Evolutionary conservation across 768 basidiomycete genomes (phyloP).

Genomic region (Trametes punicea): DNA sequence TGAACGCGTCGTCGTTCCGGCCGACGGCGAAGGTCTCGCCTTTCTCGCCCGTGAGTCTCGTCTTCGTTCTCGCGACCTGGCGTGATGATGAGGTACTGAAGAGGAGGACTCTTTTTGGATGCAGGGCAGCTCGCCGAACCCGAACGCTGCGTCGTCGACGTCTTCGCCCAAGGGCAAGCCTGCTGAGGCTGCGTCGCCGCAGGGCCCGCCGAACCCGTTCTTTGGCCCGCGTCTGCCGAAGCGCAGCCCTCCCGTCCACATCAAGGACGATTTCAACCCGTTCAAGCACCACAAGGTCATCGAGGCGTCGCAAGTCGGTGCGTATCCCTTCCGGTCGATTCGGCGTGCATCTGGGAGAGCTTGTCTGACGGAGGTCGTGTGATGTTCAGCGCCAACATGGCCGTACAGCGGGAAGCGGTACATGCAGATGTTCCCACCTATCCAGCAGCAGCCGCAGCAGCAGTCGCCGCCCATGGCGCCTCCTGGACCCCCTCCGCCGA

Average conservation of each 20-base stretch:
- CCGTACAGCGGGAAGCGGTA: constrained; percentile 90
- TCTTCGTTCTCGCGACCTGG: no score
- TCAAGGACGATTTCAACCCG: constrained; percentile 97
- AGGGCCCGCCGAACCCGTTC: constrained; percentile 75
- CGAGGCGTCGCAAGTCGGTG: constrained; percentile 72
- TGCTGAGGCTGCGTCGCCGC: constrained; percentile 36
- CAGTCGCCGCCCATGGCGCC: constrained; percentile 64
- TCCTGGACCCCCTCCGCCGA: constrained; percentile 62
- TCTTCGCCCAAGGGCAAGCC: constrained; percentile 62
- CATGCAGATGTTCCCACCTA: constrained; percentile 68
- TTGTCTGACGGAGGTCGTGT: constrained; percentile 2
- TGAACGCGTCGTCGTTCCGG: constrained; percentile 87
- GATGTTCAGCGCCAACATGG: constrained; percentile 67
- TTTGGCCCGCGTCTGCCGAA: constrained; percentile 79
- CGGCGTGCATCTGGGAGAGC: background rate
- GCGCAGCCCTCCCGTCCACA: constrained; percentile 68
- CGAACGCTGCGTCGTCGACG: constrained; percentile 39
- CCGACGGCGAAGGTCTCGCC: constrained; percentile 71
- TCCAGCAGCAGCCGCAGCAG: constrained; percentile 57
- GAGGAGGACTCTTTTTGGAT: constrained; percentile 12
- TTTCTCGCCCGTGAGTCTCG: constrained; percentile 52
- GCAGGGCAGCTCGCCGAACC: constrained; percentile 31
- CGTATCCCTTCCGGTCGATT: constrained; percentile 32
- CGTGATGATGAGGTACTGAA: constrained; percentile 33
- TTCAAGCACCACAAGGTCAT: constrained; percentile 85